Evolutionary conservation across 2,329 filamentous ascomycete species (phyloP).

Genomic region (Trichophaea hybrida): DNA sequence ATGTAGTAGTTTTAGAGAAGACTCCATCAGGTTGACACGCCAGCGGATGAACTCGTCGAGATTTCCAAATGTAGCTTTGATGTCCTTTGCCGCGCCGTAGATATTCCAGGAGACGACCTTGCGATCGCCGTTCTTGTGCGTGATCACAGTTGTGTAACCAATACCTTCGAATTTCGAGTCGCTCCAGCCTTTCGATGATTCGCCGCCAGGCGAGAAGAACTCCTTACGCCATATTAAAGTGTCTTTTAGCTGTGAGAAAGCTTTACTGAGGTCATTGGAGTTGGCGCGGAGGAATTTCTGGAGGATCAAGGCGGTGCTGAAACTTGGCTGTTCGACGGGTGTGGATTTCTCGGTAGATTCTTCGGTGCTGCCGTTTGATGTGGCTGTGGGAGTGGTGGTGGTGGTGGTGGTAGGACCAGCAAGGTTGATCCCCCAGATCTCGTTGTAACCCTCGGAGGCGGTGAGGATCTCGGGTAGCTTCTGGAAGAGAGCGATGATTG

Average conservation of each 20-base stretch:
- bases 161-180: conserved; percentile 58
- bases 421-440: conserved; percentile 79
- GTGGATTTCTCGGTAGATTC: conserved; percentile 24
- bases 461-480: conserved; percentile 45
- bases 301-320: conserved; percentile 68
- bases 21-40: conserved; percentile 83
- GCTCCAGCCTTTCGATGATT: conserved; percentile 37
- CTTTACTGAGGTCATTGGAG: conserved; percentile 55
- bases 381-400: conserved; percentile 11
- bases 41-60: conserved; percentile 77
- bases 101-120: conserved; percentile 79
- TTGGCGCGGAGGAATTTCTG: conserved; percentile 94
- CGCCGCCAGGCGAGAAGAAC: conserved; percentile 43
- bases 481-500: conserved; percentile 43
- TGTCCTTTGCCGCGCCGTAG: conserved; percentile 73
- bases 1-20: conserved; percentile 60
- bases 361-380: conserved; percentile 1
- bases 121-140: conserved; percentile 34
- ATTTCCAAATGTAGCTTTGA: conserved; percentile 67
- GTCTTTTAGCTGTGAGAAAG: conserved; percentile 61
- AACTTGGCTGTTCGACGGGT: conserved; percentile 35
- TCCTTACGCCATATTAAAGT: conserved; percentile 73
- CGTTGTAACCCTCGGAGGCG: conserved; percentile 44
- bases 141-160: conserved; percentile 55
- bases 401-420: conserved; percentile 8